A percentile compares a stretch with the other conserved stretches of the same genome.
These are phyloP conservation scores for Paraphoma chrysanthemicola DNA, from an alignment of 2,329 filamentous ascomycete genomes.

Conservation along the genomic window DNA sequence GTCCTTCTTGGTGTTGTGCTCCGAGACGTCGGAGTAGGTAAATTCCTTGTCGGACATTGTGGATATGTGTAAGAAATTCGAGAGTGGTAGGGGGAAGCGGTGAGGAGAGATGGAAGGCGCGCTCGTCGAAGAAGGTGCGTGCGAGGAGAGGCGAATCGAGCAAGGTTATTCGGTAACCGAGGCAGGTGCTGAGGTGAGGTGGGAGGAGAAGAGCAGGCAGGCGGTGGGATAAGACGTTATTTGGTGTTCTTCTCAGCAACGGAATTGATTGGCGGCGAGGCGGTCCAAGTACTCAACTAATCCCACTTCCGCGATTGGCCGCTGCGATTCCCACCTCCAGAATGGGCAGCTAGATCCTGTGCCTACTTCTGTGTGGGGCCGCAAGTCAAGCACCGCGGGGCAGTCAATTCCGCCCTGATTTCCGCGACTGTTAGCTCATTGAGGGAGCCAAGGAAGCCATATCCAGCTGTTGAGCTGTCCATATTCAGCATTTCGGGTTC, in stretches of 20 bases:
- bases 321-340: conserved; percentile 3
- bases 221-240: conserved; percentile 17
- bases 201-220: conserved; percentile 4
- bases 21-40: conserved; percentile 50
- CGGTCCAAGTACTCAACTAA: conserved; percentile 16
- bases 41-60: conserved; percentile 50
- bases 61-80: conserved; percentile 8
- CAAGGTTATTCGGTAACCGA: conserved; percentile 1
- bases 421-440: neutral
- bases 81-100: neutral
- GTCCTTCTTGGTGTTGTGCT: conserved; percentile 76
- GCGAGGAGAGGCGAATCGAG: neutral
- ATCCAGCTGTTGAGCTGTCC: no score
- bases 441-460: no score
- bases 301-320: conserved; percentile 22
- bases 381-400: neutral
- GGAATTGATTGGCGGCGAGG: neutral
- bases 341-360: conserved; percentile 25
- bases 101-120: neutral
- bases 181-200: conserved; percentile 8
- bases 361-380: conserved; percentile 6
- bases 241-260: neutral
- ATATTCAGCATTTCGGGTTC: no score
- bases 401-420: neutral
- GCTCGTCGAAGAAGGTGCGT: neutral